Base-by-base conservation (phyloP, 1,139 yeast genomes). In the Candida tunisiensis region DNA sequence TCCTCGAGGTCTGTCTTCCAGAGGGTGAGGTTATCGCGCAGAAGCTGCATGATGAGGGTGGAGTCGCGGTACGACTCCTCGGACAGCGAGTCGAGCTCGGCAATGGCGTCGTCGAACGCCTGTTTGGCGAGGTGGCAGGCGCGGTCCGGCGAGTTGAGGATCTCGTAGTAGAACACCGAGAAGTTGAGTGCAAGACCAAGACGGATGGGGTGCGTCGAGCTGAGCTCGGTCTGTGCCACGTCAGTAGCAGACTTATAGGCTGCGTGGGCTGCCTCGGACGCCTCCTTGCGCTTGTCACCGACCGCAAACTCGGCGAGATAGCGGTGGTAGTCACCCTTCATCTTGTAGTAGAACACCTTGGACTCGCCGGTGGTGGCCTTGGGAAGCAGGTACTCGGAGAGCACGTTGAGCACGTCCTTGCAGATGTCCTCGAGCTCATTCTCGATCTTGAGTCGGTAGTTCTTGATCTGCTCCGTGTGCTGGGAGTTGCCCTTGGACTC, bases 321-420 rank as follows among this genome's bases (percentile, higher is more conserved):
- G 64, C 98, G 93, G 68, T 85, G 93, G 69, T 88, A 88, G 59
- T 88, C 98, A 64, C 96, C 98, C 69, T 88, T 85, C 96, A 88
- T 88, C 73, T 88, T 88, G 65, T 80, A 83, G 69, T 88, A 88
- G 61, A 88, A 88, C 34, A 88, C 96, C 69, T 85, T 83, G 28
- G 94, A 82, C 62, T 88, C 98, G 47, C 95, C 96, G 37, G 93
- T 71, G 56, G 78, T 82, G 40, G 96, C 95, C 35, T 44, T 29
- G 19, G 94, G 85, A 48, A 88, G 83, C 57, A 88, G 73, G 57
- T 83, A 92, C 47, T 78, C 69, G 41, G 80, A 74, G 51, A 88
- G 70, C 36, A 88, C 94, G 29, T 74, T 66, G 48, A 88, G 66
- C 48, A 88, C 83, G 56, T 85, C 95, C 51, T 80, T 92, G 60